Evolutionary conservation across 345 rosid species (phyloP).

Genomic region (Citrus sp.): DNA sequence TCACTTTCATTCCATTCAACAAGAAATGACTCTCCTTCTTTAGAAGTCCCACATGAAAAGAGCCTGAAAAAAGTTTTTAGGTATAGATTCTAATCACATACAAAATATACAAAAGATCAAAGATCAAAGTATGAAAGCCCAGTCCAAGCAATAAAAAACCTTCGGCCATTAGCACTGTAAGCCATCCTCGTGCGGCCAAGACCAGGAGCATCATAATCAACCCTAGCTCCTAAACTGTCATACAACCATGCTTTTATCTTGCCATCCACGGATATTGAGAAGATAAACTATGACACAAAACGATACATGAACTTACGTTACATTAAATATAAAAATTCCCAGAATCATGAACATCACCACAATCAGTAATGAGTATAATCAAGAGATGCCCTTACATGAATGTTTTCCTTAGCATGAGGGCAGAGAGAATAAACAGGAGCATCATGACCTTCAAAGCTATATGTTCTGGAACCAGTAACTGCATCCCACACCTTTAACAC

Average conservation of each 20-base stretch:
- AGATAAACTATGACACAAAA: conserved; percentile 30
- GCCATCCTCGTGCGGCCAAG: conserved; percentile 29
- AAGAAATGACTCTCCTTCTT: not conserved
- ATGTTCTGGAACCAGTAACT: conserved; percentile 50
- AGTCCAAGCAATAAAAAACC: conserved; percentile 13
- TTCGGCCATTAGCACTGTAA: conserved; percentile 23
- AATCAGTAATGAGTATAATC: not conserved
- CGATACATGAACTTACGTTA: not conserved
- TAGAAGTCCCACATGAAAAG: not conserved
- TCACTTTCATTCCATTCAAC: not conserved
- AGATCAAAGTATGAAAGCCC: not conserved
- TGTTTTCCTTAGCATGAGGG: conserved; percentile 69
- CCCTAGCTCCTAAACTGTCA: conserved; percentile 27
- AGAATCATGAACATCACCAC: not conserved
- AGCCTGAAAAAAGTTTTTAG: not conserved
- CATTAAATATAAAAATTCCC: conserved; percentile 3
- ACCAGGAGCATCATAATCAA: conserved; percentile 40
- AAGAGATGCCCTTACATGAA: conserved; percentile 45
- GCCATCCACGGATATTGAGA: conserved; percentile 46
- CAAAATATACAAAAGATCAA: not conserved
- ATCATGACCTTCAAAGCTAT: conserved; percentile 82
- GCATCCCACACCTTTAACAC: conserved; percentile 75
- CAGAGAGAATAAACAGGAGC: conserved; percentile 85
- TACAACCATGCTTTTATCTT: conserved; percentile 41
- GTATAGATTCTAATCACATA: not conserved